Percentiles rank a stretch among this genome's conserved stretches.
phyloP scores from a whole-genome alignment of 164 flowering plant genomes.

The Santalum album region DNA sequence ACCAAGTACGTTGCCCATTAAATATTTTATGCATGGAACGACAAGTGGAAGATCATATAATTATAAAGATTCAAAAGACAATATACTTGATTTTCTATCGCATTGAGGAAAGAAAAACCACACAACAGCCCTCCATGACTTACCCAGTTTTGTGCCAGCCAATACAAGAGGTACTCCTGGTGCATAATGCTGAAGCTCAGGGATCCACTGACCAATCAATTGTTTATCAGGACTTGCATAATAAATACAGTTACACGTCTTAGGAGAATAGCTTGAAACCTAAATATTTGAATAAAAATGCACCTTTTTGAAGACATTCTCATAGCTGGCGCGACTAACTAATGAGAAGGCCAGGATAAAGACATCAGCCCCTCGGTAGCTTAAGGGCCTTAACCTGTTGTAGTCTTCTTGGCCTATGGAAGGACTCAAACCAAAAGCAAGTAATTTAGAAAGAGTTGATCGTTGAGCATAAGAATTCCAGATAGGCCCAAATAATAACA shows the following conservation, averaged over 20 bases:
- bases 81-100: background rate
- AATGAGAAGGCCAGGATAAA: conserved; percentile 90
- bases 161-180: conserved; percentile 86
- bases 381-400: conserved; percentile 90
- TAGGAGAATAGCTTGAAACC: background rate
- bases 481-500: too few relatives aligned
- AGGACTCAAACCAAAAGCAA: conserved; percentile 4
- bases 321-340: conserved; percentile 93
- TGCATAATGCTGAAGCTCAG: conserved; percentile 90
- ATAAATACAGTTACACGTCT: background rate
- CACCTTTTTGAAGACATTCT: conserved; percentile 89
- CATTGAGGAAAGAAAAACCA: background rate
- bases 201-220: conserved; percentile 76
- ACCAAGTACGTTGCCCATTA: too few relatives aligned
- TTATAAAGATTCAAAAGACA: background rate
- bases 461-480: background rate
- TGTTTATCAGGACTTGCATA: conserved; percentile 8
- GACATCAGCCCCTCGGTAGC: conserved; percentile 95
- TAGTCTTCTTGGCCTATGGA: conserved; percentile 90
- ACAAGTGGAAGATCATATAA: background rate
- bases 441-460: conserved; percentile 20
- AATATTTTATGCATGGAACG: background rate
- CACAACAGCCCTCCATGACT: conserved; percentile 10
- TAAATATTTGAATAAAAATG: background rate
- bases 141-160: conserved; percentile 92